Percentiles rank a stretch among this genome's conserved stretches.
Conservation (phyloP, 768 basidiomycete species). For the Macrolepiota fuliginosa region DNA sequence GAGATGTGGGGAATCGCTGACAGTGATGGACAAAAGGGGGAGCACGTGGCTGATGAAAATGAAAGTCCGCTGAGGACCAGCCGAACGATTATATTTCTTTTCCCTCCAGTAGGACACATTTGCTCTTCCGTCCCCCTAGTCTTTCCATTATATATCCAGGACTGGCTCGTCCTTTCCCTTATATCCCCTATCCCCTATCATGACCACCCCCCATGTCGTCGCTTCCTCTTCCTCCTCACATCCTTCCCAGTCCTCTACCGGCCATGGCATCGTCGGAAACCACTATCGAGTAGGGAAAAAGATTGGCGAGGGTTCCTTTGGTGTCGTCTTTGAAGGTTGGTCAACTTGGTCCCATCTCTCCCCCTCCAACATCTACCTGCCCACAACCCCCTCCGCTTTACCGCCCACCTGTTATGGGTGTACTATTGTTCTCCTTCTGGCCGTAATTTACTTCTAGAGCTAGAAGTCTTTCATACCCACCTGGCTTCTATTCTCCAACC, state of each 20-base stretch:
- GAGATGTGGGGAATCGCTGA: background rate
- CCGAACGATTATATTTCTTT: conserved; percentile 26
- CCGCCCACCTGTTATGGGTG: background rate
- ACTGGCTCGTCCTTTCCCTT: conserved; percentile 19
- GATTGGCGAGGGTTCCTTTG: conserved; percentile 99
- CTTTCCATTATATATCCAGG: conserved; percentile 20
- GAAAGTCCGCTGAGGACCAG: conserved; percentile 22
- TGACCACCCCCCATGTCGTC: conserved; percentile 85
- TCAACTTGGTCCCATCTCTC: conserved; percentile 11
- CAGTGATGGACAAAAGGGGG: background rate
- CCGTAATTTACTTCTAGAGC: background rate
- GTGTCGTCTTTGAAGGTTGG: conserved; percentile 94
- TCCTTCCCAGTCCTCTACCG: conserved; percentile 60
- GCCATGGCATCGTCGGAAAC: conserved; percentile 75
- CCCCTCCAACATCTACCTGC: background rate
- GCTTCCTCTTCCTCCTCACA: conserved; percentile 66
- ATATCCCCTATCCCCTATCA: conserved; percentile 24
- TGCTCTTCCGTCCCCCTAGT: conserved; percentile 17
- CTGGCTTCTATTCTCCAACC: background rate
- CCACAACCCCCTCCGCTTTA: background rate
- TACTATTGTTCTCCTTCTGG: background rate
- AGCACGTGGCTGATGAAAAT: conserved; percentile 15
- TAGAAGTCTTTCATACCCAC: background rate
- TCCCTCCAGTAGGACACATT: conserved; percentile 21
- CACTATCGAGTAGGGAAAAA: conserved; percentile 94